Conservation (phyloP, 192 early-diverging fungal genomes). For the Phycomyces nitens region DNA sequence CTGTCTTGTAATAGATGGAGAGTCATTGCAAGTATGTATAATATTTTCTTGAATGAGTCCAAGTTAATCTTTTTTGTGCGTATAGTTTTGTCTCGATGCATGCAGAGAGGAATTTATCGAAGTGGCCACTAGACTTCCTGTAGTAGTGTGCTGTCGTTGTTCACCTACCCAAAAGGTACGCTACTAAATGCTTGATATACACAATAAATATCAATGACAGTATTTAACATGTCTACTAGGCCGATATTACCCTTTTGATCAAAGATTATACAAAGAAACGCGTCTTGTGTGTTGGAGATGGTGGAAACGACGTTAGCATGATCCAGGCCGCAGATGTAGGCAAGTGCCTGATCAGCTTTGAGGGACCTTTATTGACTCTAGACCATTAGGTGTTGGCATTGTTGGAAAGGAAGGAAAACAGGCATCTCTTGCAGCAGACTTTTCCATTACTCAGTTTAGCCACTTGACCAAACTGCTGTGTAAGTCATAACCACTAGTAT, state of each 20-base stretch:
- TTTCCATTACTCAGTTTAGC: constrained; percentile 87
- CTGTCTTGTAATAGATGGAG: constrained; percentile 89
- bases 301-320: constrained; percentile 97
- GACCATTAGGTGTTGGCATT: constrained; percentile 82
- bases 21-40: constrained; percentile 63
- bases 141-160: constrained; percentile 91
- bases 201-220: too few species aligned
- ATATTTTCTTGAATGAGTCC: neutral
- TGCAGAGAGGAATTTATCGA: constrained; percentile 77
- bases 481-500: too few species aligned
- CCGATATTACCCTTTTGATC: constrained; percentile 82
- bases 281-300: constrained; percentile 90
- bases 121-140: constrained; percentile 69
- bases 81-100: constrained; percentile 70
- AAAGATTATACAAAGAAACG: constrained; percentile 69
- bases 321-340: constrained; percentile 93
- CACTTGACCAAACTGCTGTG: constrained; percentile 77
- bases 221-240: too few species aligned
- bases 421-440: constrained; percentile 92
- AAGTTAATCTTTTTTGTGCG: too few species aligned
- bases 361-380: too few species aligned
- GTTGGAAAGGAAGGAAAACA: constrained; percentile 96
- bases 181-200: too few species aligned
- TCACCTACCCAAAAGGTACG: constrained; percentile 90
- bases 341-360: constrained; percentile 11